phyloP scores from a whole-genome alignment of 2,329 filamentous ascomycete species.

The Fusarium cyanostomum region DNA sequence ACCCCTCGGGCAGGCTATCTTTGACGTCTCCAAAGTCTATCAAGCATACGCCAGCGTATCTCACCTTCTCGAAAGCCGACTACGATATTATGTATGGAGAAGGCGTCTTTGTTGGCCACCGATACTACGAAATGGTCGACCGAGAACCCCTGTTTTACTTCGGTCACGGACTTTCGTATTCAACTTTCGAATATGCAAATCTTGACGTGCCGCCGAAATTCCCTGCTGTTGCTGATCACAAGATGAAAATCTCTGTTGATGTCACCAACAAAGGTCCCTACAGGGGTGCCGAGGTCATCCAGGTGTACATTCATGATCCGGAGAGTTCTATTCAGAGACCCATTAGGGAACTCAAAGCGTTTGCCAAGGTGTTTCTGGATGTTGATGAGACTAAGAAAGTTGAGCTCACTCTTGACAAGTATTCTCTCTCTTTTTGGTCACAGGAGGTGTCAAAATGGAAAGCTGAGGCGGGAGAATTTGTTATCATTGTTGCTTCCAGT shows the following conservation, averaged over 20 bases:
- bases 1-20: constrained; percentile 66
- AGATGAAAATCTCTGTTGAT: constrained; percentile 24
- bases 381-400: background rate
- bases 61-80: constrained; percentile 72
- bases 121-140: constrained; percentile 67
- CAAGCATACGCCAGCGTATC: constrained; percentile 74
- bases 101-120: constrained; percentile 77
- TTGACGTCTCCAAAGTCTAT: constrained; percentile 70
- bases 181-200: constrained; percentile 65
- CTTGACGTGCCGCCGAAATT: constrained; percentile 10
- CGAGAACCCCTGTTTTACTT: constrained; percentile 70
- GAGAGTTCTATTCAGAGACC: constrained; percentile 26
- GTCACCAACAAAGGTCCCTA: constrained; percentile 19
- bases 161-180: constrained; percentile 76
- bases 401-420: constrained; percentile 22
- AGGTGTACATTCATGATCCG: constrained; percentile 26
- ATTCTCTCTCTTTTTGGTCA: constrained; percentile 31
- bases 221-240: background rate
- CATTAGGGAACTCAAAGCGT: constrained; percentile 24
- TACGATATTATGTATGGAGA: constrained; percentile 75
- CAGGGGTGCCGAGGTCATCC: constrained; percentile 27
- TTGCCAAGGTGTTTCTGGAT: constrained; percentile 8
- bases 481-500: constrained; percentile 31
- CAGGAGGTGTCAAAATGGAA: constrained; percentile 31
- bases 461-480: constrained; percentile 31